Base-by-base conservation (phyloP, 2,329 filamentous ascomycete species). In the Thelonectria olida region DNA sequence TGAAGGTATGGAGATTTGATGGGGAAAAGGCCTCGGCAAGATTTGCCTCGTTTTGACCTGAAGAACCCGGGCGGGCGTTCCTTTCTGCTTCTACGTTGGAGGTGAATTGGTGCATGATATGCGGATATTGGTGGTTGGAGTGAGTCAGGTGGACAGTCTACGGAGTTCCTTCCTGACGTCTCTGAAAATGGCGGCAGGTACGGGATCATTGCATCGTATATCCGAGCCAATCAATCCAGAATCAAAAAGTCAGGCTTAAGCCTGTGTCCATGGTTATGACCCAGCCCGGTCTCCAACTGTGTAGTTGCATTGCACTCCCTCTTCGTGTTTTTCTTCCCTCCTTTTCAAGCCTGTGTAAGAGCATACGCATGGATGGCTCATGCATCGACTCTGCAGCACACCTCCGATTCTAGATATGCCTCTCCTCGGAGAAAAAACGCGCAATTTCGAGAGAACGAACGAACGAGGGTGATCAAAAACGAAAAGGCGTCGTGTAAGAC, bases 221-320 rank as follows among this genome's bases (percentile, higher is more conserved):
- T 47, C 51, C 51, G 45, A 28, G 7, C 57, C 45, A 60, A 60
- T 55, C 45, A 44, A 20, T 23, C 17, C 38, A 20, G 38, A 8
- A n/a, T 55, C 25, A 49, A 55, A 27, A 49, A 38, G 19, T 34
- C 31, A 28, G 20, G n/a, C 28, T 17, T 27, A 36, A 34, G 15
- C 13, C 27, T 39, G 9, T 20, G 19, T 38, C 22, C 22, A 48
- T 31, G 45, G 31, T 36, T 52, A 41, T 48, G 20, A n/a, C 23
- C 42, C 20, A 22, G 31, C 41, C 38, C 8, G 25, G 19, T 49
- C 36, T 50, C 50, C 25, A 50, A 38, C n/a, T 50, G 22, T 42
- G 49, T 27, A 42, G 12, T 20, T 47, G 20, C 41, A 44, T 44
- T 12, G 41, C 41, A 25, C 20, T 15, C 9, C 38, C n/a, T 4